These are phyloP conservation scores for Kluyveromyces sp. DNA, from an alignment of 1,139 yeast species.

Conservation along the genomic window DNA sequence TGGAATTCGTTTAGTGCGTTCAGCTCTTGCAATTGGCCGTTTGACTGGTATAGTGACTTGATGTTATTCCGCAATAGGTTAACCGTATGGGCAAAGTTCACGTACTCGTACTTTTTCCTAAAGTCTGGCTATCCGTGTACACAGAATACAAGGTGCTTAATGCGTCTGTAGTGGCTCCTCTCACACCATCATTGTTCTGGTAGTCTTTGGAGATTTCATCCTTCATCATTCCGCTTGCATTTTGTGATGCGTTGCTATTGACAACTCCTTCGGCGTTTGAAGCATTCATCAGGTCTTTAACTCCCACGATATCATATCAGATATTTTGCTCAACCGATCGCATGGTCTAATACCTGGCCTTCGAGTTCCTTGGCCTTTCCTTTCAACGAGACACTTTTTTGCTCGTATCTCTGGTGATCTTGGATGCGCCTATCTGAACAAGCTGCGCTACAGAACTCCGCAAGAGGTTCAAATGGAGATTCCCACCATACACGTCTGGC, in stretches of 20 bases:
- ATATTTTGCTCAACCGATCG: constrained; percentile 14
- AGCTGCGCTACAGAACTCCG: constrained; percentile 23
- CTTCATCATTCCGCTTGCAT: constrained; percentile 28
- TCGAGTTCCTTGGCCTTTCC: constrained; percentile 9
- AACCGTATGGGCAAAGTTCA: constrained; percentile 82
- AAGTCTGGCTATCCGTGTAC: constrained; percentile 88
- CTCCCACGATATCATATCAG: constrained; percentile 19
- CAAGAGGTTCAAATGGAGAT: constrained; percentile 26
- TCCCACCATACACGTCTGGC: constrained; percentile 31
- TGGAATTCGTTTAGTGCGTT: constrained; percentile 19
- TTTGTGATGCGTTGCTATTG: too few relatives aligned
- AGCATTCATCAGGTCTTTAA: constrained; percentile 15
- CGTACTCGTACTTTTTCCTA: constrained; percentile 68
- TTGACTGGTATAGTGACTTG: constrained; percentile 46
- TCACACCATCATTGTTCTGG: constrained; percentile 30
- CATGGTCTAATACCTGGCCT: constrained; percentile 10
- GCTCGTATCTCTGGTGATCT: constrained; percentile 15
- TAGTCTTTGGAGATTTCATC: constrained; percentile 48
- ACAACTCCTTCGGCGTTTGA: constrained; percentile 7
- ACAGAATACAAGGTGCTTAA: constrained; percentile 77
- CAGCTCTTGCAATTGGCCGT: constrained; percentile 35
- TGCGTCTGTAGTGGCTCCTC: constrained; percentile 39
- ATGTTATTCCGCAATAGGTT: constrained; percentile 61
- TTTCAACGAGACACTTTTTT: constrained; percentile 5
- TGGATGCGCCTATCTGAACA: constrained; percentile 20